Percentiles rank a stretch among this genome's conserved stretches.
Evolutionary conservation across 495 filamentous ascomycete genomes (phyloP).

Genomic region (Patellaria atrata): DNA sequence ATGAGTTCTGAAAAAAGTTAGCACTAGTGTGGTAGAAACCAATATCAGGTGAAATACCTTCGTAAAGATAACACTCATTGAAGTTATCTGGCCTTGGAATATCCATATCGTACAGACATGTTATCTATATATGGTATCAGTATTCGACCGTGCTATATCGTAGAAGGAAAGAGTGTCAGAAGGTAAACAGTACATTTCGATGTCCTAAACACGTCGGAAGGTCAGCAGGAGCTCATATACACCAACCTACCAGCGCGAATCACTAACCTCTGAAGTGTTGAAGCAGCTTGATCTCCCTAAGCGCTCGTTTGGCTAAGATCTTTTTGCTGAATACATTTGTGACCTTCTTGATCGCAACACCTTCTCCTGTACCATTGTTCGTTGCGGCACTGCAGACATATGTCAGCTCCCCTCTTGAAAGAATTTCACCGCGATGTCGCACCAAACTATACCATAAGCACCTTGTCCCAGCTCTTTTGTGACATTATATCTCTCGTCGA

Average conservation of each 20-base stretch:
- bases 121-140: conserved; percentile 49
- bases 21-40: conserved; percentile 8
- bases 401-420: neutral
- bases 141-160: conserved; percentile 1
- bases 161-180: conserved; percentile 3
- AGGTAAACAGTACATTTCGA: conserved; percentile 43
- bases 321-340: conserved; percentile 99
- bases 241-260: neutral
- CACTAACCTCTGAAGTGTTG: conserved; percentile 78
- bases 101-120: conserved; percentile 98
- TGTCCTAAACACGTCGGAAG: conserved; percentile 33
- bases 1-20: conserved; percentile 60
- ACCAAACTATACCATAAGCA: conserved; percentile 98
- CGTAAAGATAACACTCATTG: conserved; percentile 97
- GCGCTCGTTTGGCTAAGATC: conserved; percentile 91
- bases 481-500: conserved; percentile 94
- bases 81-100: conserved; percentile 96
- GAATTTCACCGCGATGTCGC: conserved; percentile 23
- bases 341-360: conserved; percentile 98
- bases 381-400: conserved; percentile 53
- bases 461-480: conserved; percentile 98
- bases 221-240: conserved; percentile 11
- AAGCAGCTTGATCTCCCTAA: conserved; percentile 95
- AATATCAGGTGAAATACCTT: no score
- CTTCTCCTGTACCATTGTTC: conserved; percentile 79